Conservation (phyloP, 805 yeast species). For the Schizosaccharomyces lindneri region DNA sequence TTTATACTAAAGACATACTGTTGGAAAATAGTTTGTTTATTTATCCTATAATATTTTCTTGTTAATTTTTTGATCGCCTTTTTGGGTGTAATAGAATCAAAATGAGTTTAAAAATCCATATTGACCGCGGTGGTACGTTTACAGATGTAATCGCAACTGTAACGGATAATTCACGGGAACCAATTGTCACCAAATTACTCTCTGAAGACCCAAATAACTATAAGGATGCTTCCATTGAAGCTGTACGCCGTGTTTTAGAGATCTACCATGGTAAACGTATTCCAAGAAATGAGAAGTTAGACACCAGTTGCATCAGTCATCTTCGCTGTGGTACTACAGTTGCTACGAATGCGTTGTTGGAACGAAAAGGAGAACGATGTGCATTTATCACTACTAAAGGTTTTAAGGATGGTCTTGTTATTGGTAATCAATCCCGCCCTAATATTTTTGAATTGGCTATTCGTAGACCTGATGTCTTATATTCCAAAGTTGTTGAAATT, state of each 20-base stretch:
- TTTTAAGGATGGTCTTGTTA: conserved; percentile 52
- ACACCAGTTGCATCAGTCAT: conserved; percentile 22
- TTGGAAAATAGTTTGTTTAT: too few relatives aligned
- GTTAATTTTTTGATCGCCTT: too few relatives aligned
- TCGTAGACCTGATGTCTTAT: conserved; percentile 42
- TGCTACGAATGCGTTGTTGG: conserved; percentile 84
- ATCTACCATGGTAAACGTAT: conserved; percentile 26
- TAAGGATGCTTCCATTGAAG: conserved; percentile 79
- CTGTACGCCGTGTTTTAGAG: conserved; percentile 57
- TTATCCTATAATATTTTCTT: too few relatives aligned
- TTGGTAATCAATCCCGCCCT: conserved; percentile 86
- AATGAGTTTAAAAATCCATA: neutral
- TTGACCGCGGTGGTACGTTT: conserved; percentile 37
- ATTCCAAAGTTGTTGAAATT: conserved; percentile 53
- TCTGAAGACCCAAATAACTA: conserved; percentile 80
- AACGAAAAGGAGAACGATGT: conserved; percentile 74
- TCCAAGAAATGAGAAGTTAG: conserved; percentile 27
- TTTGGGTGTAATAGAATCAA: conserved; percentile 28
- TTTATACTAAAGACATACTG: too few relatives aligned
- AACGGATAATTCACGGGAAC: conserved; percentile 23
- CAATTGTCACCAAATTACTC: conserved; percentile 47
- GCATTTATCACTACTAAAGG: conserved; percentile 75
- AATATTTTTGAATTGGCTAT: conserved; percentile 65
- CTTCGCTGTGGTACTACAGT: conserved; percentile 85
- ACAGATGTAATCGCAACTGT: conserved; percentile 45